phyloP scores from a whole-genome alignment of 352 stramenopile genomes.

The Lagenidium sp. region DNA sequence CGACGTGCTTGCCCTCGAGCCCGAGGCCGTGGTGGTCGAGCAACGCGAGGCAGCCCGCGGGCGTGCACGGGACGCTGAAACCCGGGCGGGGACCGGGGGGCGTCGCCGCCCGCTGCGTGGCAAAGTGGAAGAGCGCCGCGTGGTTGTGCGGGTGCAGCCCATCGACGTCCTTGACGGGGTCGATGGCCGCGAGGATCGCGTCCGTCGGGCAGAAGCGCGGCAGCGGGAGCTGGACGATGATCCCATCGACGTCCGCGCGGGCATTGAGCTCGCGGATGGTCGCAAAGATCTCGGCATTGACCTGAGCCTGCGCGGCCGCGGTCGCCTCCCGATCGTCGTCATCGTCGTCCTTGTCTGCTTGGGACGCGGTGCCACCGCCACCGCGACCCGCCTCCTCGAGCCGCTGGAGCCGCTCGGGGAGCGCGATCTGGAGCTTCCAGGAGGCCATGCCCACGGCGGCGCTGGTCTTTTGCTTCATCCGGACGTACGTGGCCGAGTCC shows the following conservation, averaged over 20 bases:
- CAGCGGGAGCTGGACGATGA: constrained; percentile 89
- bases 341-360: constrained; percentile 1
- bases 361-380: too few species aligned
- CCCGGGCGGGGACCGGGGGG: too few species aligned
- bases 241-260: constrained; percentile 65
- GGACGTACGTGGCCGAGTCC: constrained; percentile 97
- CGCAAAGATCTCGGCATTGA: constrained; percentile 28
- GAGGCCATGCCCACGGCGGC: constrained; percentile 89
- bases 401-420: constrained; percentile 16
- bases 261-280: constrained; percentile 63
- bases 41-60: constrained; percentile 94
- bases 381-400: constrained; percentile 13
- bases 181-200: constrained; percentile 88
- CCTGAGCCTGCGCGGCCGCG: constrained; percentile 7
- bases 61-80: constrained; percentile 93
- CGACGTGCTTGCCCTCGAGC: constrained; percentile 92
- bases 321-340: constrained; percentile 6
- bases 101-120: constrained; percentile 18
- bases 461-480: constrained; percentile 98
- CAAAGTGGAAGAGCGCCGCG: constrained; percentile 83
- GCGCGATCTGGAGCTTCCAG: constrained; percentile 64
- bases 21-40: constrained; percentile 85
- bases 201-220: constrained; percentile 91
- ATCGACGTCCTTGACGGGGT: constrained; percentile 96
- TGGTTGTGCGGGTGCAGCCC: constrained; percentile 97